A percentile compares a stretch with the other conserved stretches of the same genome.
These are phyloP conservation scores for Blakeslea trispora DNA, from an alignment of 371 early-diverging fungal species.

Conservation along the genomic window DNA sequence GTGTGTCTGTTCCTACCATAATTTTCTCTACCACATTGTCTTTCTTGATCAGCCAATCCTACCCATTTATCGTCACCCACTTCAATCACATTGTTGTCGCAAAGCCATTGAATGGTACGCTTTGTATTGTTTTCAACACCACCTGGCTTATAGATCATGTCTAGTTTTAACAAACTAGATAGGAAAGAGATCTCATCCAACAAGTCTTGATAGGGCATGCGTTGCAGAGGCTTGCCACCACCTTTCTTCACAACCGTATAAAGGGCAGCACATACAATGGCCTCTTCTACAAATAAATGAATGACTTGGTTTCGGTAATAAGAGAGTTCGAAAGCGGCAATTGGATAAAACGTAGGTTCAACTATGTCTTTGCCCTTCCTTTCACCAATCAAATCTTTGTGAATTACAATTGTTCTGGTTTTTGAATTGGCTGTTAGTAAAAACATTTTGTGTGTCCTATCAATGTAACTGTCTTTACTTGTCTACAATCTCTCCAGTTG, in stretches of 20 bases:
- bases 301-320: conserved; percentile 89
- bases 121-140: conserved; percentile 71
- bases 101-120: conserved; percentile 67
- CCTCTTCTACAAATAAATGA: conserved; percentile 83
- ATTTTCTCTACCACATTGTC: conserved; percentile 79
- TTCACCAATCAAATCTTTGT: conserved; percentile 77
- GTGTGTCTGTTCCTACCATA: conserved; percentile 75
- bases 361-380: conserved; percentile 70
- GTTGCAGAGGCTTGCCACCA: conserved; percentile 62
- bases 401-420: conserved; percentile 57
- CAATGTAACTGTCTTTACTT: conserved; percentile 37
- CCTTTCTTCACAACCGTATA: conserved; percentile 83
- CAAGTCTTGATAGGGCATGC: conserved; percentile 54
- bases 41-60: conserved; percentile 64
- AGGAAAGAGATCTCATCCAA: conserved; percentile 75
- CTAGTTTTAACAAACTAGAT: conserved; percentile 77
- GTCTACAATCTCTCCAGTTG: conserved; percentile 64
- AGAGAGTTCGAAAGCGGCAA: conserved; percentile 84
- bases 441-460: neutral
- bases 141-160: conserved; percentile 86
- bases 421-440: neutral
- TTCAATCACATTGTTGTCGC: conserved; percentile 60
- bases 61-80: conserved; percentile 58
- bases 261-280: conserved; percentile 76
- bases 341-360: conserved; percentile 86